A percentile compares a stretch with the other conserved stretches of the same genome.
phyloP scores from a whole-genome alignment of 768 basidiomycete species.

The Psilocybe subaeruginosa region DNA sequence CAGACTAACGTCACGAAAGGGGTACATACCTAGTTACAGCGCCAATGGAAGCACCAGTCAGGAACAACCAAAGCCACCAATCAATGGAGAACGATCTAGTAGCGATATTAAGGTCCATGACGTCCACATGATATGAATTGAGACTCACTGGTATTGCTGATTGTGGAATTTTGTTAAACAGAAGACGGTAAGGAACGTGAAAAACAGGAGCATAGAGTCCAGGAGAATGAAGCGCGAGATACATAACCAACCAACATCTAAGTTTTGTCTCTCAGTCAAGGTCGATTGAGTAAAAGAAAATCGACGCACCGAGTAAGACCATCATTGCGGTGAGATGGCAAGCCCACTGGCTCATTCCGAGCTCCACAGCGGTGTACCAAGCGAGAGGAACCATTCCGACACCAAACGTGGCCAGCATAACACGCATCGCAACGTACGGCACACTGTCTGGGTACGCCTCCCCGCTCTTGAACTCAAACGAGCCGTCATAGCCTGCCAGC shows the following conservation, averaged over 20 bases:
- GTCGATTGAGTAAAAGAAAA: not conserved
- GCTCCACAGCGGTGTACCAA: slow-evolving; percentile 95
- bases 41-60: slow-evolving; percentile 95
- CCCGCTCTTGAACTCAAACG: slow-evolving; percentile 94
- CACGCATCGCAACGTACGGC: slow-evolving; percentile 93
- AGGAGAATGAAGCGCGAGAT: slow-evolving; percentile 97
- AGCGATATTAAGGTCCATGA: slow-evolving; percentile 5
- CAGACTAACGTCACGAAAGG: not conserved
- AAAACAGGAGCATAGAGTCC: slow-evolving; percentile 99
- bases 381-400: slow-evolving; percentile 94
- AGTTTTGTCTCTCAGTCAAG: slow-evolving; percentile 2
- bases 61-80: slow-evolving; percentile 96
- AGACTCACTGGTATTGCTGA: slow-evolving; percentile 86
- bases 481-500: slow-evolving; percentile 88
- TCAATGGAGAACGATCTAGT: slow-evolving; percentile 88
- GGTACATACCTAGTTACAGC: slow-evolving; percentile 80
- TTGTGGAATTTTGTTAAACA: slow-evolving; percentile 96
- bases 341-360: slow-evolving; percentile 89
- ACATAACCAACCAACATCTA: slow-evolving; percentile 95
- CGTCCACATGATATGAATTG: not conserved
- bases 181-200: slow-evolving; percentile 96
- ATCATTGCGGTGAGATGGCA: slow-evolving; percentile 93
- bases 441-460: slow-evolving; percentile 80
- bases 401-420: slow-evolving; percentile 93
- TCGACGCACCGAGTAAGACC: slow-evolving; percentile 81